phyloP scores from a whole-genome alignment of 176 grass and related monocot genomes.

The Cymbopogon citratus region DNA sequence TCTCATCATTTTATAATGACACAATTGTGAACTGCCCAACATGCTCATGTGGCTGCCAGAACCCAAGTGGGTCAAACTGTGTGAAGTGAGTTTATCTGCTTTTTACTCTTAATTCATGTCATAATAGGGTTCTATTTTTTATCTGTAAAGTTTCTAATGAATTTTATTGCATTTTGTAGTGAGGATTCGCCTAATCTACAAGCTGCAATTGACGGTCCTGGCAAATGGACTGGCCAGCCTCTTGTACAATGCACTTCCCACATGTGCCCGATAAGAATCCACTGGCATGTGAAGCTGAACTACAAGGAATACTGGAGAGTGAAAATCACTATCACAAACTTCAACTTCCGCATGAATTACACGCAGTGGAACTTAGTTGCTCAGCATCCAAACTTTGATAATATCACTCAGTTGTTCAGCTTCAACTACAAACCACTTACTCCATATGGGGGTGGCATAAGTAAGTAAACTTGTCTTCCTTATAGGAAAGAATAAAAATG shows the following conservation, averaged over 20 bases:
- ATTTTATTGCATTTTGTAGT: constrained; percentile 38
- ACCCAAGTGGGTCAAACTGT: constrained; percentile 65
- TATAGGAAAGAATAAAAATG: constrained; percentile 5
- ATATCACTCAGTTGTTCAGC: constrained; percentile 69
- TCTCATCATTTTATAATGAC: constrained; percentile 98
- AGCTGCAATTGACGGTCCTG: constrained; percentile 63
- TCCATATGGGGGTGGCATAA: constrained; percentile 71
- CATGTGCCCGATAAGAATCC: constrained; percentile 88
- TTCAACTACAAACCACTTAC: constrained; percentile 91
- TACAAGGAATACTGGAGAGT: constrained; percentile 96
- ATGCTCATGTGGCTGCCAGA: constrained; percentile 91
- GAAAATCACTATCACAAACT: constrained; percentile 80
- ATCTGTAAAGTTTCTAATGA: constrained; percentile 15
- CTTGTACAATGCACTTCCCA: constrained; percentile 89
- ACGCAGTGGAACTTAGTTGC: constrained; percentile 81
- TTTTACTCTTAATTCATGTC: constrained; percentile 13
- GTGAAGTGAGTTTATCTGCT: constrained; percentile 66
- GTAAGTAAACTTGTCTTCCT: constrained; percentile 45
- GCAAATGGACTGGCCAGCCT: constrained; percentile 55
- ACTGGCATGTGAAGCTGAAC: constrained; percentile 94
- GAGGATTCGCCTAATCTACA: constrained; percentile 70
- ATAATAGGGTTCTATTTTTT: neutral
- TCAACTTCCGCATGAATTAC: constrained; percentile 95
- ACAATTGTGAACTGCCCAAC: constrained; percentile 97
- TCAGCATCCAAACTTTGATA: constrained; percentile 88